Evolutionary conservation across 192 early-diverging fungal species (phyloP), one percentile per base, ranked within the genome.

Genomic region (Cladochytrium replicatum): DNA sequence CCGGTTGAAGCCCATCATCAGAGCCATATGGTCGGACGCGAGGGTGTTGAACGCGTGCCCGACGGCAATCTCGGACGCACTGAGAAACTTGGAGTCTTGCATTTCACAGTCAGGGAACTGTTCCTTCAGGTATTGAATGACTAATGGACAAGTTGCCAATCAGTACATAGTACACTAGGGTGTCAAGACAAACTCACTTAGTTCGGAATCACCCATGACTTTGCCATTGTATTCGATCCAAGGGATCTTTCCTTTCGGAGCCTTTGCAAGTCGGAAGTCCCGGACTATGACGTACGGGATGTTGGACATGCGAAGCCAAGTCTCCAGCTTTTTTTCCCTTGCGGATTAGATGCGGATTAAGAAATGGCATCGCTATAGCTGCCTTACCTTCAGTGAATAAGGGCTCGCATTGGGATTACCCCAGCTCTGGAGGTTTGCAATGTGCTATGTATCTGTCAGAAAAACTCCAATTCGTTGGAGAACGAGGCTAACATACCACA

Each of bases 171-270:
- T n/a, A n/a, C n/a, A n/a, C n/a, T n/a, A n/a, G n/a, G n/a, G n/a
- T n/a, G n/a, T n/a, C n/a, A 6, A 27, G 13, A 26, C 9, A 48
- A 1, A 50, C 46, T n/a, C 25, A 54, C 57, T 63, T 25, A 63
- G 58, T 41, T 63, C 61, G 4, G 49, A 53, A 45, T 63, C 61
- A 6, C 61, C 61, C 48, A 63, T 63, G 3, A 40, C 45, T 28
- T 44, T 29, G 25, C 43, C 61, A 32, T 63, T 57, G 21, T 50
- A 50, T 39, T 63, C 61, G 30, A 63, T 63, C 24, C 25, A 63
- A 0, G 61, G 61, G 19, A 61, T 61, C 46, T 63, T 63, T 23
- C 61, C 61, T 43, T 63, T 63, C 3, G 61, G 61, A 29, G 61
- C 61, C 40, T 42, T 38, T 32, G 41, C 45, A n/a, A 54, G 29